phyloP scores from a whole-genome alignment of 768 basidiomycete species.

The Macrolepiota albuminosa region DNA sequence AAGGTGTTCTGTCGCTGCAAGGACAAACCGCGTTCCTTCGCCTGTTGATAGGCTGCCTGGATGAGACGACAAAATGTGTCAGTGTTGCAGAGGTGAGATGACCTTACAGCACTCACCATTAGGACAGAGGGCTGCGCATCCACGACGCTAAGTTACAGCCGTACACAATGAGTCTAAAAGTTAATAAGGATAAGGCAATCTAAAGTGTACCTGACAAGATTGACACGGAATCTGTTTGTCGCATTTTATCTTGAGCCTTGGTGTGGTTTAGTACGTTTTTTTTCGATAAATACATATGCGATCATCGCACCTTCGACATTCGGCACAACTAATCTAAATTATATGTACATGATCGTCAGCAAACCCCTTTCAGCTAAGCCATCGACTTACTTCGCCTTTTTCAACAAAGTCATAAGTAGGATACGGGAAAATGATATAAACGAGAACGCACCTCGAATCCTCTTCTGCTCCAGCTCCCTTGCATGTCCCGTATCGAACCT shows the following conservation, averaged over 20 bases:
- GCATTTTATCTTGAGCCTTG: constrained; percentile 73
- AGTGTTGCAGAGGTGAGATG: constrained; percentile 1
- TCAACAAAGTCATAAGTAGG: background rate
- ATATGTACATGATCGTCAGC: background rate
- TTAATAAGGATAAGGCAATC: constrained; percentile 10
- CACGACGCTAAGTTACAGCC: constrained; percentile 41
- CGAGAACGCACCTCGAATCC: constrained; percentile 47
- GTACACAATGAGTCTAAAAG: background rate
- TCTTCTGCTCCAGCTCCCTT: constrained; percentile 69
- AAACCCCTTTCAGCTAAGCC: constrained; percentile 5
- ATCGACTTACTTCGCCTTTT: constrained; percentile 25
- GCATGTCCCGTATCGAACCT: constrained; percentile 49
- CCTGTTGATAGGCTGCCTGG: constrained; percentile 74
- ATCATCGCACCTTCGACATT: constrained; percentile 71
- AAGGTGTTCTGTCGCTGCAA: constrained; percentile 64
- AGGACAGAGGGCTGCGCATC: constrained; percentile 67
- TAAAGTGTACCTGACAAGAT: constrained; percentile 62
- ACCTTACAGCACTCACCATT: constrained; percentile 43
- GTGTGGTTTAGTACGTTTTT: constrained; percentile 8
- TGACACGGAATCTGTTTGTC: constrained; percentile 80
- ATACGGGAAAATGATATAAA: constrained; percentile 8
- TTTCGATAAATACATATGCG: constrained; percentile 22
- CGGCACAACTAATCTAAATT: constrained; percentile 67
- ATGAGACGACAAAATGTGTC: background rate
- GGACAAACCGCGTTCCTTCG: constrained; percentile 66